Conservation (phyloP, 805 yeast species). For the Hanseniaspora thailandica region DNA sequence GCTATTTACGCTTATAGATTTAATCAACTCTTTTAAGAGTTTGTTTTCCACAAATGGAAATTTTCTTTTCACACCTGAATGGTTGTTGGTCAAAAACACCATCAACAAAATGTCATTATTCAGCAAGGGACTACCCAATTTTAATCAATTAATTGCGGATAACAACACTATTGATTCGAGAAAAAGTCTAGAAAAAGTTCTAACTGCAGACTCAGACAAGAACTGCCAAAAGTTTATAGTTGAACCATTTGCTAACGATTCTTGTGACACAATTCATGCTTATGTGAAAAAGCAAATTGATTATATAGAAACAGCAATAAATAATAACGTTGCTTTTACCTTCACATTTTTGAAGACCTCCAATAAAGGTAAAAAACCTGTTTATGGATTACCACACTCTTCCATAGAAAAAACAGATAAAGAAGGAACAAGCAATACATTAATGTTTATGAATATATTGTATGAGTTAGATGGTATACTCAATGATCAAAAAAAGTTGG, state of each 20-base stretch:
- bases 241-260: not conserved
- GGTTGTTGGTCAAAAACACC: not conserved
- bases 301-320: not conserved
- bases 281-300: not conserved
- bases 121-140: slow-evolving; percentile 4
- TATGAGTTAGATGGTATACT: slow-evolving; percentile 1
- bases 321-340: slow-evolving; percentile 13
- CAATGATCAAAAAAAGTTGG: slow-evolving; percentile 11
- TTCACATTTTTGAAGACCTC: not conserved
- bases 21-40: not conserved
- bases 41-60: not conserved
- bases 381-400: not conserved
- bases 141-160: not conserved
- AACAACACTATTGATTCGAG: not conserved
- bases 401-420: not conserved
- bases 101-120: not conserved
- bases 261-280: not conserved
- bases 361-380: slow-evolving; percentile 5
- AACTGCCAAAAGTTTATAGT: not conserved
- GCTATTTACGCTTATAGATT: not conserved
- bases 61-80: not conserved
- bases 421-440: not conserved
- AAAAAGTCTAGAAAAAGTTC: not conserved
- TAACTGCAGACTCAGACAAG: not conserved
- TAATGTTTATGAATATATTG: slow-evolving; percentile 8